A percentile compares a stretch with the other conserved stretches of the same genome.
Evolutionary conservation across 176 grass and related monocot genomes (phyloP).

Genomic region (Microstegium vimineum): DNA sequence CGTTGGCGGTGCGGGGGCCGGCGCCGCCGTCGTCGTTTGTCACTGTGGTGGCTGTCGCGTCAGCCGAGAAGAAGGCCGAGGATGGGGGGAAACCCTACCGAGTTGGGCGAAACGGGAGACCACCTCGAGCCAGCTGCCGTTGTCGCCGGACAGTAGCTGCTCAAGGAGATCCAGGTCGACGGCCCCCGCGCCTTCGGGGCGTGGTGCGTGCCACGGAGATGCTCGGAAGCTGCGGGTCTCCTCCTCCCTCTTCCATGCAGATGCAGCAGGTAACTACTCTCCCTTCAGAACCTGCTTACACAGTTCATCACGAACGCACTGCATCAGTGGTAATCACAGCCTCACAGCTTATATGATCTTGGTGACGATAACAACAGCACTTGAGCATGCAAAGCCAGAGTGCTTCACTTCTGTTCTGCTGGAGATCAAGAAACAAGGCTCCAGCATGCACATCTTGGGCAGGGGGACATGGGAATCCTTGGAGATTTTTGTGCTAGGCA

Average conservation of each 20-base stretch:
- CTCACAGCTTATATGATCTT: conserved; percentile 10
- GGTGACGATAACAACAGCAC: conserved; percentile 8
- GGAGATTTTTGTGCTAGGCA: conserved; percentile 22
- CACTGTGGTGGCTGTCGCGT: conserved; percentile 21
- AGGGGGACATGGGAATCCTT: background rate
- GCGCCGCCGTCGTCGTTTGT: background rate
- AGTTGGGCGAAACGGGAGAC: conserved; percentile 40
- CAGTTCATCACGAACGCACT: conserved; percentile 25
- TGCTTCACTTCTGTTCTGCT: conserved; percentile 29
- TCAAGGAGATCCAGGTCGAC: conserved; percentile 84
- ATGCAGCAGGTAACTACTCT: conserved; percentile 48
- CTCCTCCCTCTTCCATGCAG: conserved; percentile 67
- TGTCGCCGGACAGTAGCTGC: conserved; percentile 63
- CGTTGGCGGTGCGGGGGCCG: background rate
- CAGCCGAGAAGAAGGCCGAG: conserved; percentile 33
- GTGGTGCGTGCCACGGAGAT: conserved; percentile 33
- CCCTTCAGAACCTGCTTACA: conserved; percentile 54
- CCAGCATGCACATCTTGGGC: conserved; percentile 39
- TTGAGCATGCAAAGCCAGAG: conserved; percentile 24
- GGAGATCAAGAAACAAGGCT: conserved; percentile 24
- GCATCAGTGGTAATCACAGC: conserved; percentile 27
- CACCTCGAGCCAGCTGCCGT: conserved; percentile 59
- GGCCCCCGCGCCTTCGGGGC: conserved; percentile 33
- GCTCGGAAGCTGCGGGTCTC: conserved; percentile 29
- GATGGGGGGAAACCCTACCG: conserved; percentile 39